These are phyloP conservation scores for Colletotrichum costaricense DNA, from an alignment of 2,329 filamentous ascomycete genomes.

Conservation along the genomic window DNA sequence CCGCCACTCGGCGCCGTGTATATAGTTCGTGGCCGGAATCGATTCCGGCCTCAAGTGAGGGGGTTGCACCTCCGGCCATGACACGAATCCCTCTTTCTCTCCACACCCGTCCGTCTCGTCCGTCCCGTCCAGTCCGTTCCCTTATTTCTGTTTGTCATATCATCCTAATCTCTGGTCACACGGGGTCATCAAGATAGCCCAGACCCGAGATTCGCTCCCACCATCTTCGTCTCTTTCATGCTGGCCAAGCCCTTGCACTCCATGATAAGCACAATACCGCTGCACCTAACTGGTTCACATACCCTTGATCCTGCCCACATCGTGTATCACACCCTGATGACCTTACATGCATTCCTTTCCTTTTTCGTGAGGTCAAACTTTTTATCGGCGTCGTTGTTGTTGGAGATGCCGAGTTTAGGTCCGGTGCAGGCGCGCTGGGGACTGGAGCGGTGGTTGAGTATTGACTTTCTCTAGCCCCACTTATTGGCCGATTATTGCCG, in stretches of 20 bases:
- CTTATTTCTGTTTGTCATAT: slow-evolving; percentile 38
- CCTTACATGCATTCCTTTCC: background rate
- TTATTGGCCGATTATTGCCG: slow-evolving; percentile 33
- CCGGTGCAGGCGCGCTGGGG: slow-evolving; percentile 5
- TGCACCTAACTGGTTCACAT: background rate
- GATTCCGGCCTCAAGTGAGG: slow-evolving; percentile 55
- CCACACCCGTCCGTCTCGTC: slow-evolving; percentile 8
- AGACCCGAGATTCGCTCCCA: background rate
- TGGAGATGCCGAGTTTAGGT: background rate
- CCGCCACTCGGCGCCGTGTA: slow-evolving; percentile 48
- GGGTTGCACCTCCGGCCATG: slow-evolving; percentile 36
- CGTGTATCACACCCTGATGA: background rate
- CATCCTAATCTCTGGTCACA: slow-evolving; percentile 34
- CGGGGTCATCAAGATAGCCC: slow-evolving; percentile 7
- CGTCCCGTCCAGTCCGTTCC: background rate
- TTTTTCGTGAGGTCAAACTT: background rate
- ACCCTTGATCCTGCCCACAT: background rate
- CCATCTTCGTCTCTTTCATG: background rate
- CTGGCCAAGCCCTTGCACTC: slow-evolving; percentile 19
- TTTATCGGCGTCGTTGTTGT: background rate
- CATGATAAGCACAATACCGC: slow-evolving; percentile 22
- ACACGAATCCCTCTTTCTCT: slow-evolving; percentile 23
- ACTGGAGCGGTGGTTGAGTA: slow-evolving; percentile 30
- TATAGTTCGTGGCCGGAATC: slow-evolving; percentile 62
- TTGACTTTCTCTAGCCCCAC: slow-evolving; percentile 23